A percentile compares a stretch with the other conserved stretches of the same genome.
Evolutionary conservation across 257 asterid genomes (phyloP).

Genomic region (Cruciata laevipes): DNA sequence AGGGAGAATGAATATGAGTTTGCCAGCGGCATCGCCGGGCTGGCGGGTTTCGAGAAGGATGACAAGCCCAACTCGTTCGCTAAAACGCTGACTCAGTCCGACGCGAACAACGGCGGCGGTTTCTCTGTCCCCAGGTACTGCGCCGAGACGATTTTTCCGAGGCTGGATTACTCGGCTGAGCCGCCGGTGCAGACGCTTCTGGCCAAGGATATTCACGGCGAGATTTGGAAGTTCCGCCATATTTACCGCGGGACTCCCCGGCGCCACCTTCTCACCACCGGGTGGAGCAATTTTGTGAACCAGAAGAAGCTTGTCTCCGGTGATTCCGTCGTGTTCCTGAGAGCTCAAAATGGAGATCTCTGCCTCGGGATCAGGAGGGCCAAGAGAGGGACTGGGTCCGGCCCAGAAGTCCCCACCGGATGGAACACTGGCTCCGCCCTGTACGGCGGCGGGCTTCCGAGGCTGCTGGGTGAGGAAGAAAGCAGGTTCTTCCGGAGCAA

Average conservation of each 20-base stretch:
- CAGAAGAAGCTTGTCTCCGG: slow-evolving; percentile 81
- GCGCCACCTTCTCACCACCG: slow-evolving; percentile 67
- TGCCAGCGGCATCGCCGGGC: slow-evolving; percentile 24
- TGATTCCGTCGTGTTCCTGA: slow-evolving; percentile 65
- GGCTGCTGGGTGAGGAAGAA: slow-evolving; percentile 35
- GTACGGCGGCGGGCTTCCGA: slow-evolving; percentile 29
- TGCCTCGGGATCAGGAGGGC: slow-evolving; percentile 70
- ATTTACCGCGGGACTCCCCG: slow-evolving; percentile 76
- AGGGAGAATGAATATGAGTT: slow-evolving; percentile 26
- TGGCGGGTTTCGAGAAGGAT: slow-evolving; percentile 33
- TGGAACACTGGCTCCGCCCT: slow-evolving; percentile 46
- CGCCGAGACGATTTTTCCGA: slow-evolving; percentile 77
- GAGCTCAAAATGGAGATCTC: slow-evolving; percentile 72
- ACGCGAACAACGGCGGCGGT: slow-evolving; percentile 79
- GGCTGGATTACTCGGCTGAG: slow-evolving; percentile 67
- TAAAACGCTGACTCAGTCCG: slow-evolving; percentile 76
- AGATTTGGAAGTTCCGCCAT: slow-evolving; percentile 66
- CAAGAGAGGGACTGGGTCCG: slow-evolving; percentile 49
- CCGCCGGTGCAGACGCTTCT: slow-evolving; percentile 76
- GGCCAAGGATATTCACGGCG: slow-evolving; percentile 70
- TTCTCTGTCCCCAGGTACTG: slow-evolving; percentile 80
- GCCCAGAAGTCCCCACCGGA: slow-evolving; percentile 46
- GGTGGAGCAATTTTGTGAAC: slow-evolving; percentile 81
- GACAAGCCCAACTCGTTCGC: slow-evolving; percentile 65
- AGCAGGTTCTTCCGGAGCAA: slow-evolving; percentile 19